Conservation (phyloP, 139 green algal species). For the Asterochloris erici region DNA sequence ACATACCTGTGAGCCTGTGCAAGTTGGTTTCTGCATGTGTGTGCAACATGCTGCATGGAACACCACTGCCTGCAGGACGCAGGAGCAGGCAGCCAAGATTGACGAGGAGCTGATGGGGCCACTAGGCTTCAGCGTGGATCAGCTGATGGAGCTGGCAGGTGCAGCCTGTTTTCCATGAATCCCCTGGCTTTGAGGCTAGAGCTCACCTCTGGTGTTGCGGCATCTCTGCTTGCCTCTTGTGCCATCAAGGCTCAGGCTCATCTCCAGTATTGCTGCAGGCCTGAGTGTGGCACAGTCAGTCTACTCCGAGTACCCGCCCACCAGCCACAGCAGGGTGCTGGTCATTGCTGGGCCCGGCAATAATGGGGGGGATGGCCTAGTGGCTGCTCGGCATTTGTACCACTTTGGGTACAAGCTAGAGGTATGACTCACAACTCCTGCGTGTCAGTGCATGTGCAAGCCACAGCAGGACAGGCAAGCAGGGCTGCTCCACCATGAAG, state of each 20-base stretch:
- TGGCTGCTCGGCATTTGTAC: conserved; percentile 86
- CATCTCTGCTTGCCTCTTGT: too few species aligned
- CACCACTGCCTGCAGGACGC: conserved; percentile 29
- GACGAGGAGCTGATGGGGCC: conserved; percentile 90
- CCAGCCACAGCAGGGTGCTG: conserved; percentile 54
- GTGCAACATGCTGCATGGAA: too few species aligned
- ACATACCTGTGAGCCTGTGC: too few species aligned
- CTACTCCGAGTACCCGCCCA: conserved; percentile 51
- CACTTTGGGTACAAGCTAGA: conserved; percentile 85
- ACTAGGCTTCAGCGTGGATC: conserved; percentile 85
- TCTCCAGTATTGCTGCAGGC: conserved; percentile 31
- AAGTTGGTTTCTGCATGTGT: too few species aligned
- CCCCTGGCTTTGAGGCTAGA: neutral
- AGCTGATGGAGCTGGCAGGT: conserved; percentile 64
- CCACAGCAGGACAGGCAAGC: conserved; percentile 19
- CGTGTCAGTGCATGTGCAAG: neutral
- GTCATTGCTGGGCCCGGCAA: conserved; percentile 93
- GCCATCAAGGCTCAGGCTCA: conserved; percentile 62
- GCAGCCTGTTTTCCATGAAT: too few species aligned
- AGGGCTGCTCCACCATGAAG: neutral
- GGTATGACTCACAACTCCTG: neutral
- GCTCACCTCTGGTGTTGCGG: conserved; percentile 55
- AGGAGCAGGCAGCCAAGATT: conserved; percentile 62
- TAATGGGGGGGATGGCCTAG: conserved; percentile 97
- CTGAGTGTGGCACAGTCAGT: conserved; percentile 67